phyloP scores from a whole-genome alignment of 1,284 basidiomycete genomes.

The Irpex rosettiformis region DNA sequence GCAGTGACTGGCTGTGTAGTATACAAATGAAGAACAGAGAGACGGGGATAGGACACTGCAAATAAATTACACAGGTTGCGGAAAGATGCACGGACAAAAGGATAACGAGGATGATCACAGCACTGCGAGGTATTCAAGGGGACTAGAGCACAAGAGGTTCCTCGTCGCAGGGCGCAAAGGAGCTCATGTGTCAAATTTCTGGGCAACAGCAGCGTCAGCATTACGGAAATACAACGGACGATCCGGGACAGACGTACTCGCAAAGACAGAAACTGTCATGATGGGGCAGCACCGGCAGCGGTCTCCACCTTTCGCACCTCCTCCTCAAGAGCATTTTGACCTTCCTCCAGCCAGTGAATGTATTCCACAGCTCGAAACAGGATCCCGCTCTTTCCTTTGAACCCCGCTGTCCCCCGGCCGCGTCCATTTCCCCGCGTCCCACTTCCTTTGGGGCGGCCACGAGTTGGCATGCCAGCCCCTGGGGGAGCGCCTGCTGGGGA shows the following conservation, averaged over 20 bases:
- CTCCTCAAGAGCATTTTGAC: constrained; percentile 55
- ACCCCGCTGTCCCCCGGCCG: constrained; percentile 21
- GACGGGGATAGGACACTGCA: background rate
- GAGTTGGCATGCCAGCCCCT: constrained; percentile 67
- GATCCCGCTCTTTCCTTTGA: constrained; percentile 79
- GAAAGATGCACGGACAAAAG: background rate
- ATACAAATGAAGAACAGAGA: background rate
- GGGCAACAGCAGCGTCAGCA: too few relatives aligned
- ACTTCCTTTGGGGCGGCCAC: constrained; percentile 78
- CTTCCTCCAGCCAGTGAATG: constrained; percentile 72
- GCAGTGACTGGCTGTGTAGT: background rate
- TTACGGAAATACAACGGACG: too few relatives aligned
- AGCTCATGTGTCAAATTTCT: too few relatives aligned
- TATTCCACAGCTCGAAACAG: constrained; percentile 79
- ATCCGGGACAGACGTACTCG: background rate
- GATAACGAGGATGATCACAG: background rate
- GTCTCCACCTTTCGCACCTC: constrained; percentile 63
- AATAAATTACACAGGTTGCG: background rate
- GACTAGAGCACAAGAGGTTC: too few relatives aligned
- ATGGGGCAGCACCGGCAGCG: constrained; percentile 44
- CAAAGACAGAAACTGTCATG: constrained; percentile 5
- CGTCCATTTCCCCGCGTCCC: constrained; percentile 36
- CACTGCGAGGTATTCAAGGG: too few relatives aligned
- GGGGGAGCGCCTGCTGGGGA: constrained; percentile 65
- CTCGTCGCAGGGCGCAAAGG: too few relatives aligned